Conservation (phyloP, 495 filamentous ascomycete species). For the Penicillium herquei region DNA sequence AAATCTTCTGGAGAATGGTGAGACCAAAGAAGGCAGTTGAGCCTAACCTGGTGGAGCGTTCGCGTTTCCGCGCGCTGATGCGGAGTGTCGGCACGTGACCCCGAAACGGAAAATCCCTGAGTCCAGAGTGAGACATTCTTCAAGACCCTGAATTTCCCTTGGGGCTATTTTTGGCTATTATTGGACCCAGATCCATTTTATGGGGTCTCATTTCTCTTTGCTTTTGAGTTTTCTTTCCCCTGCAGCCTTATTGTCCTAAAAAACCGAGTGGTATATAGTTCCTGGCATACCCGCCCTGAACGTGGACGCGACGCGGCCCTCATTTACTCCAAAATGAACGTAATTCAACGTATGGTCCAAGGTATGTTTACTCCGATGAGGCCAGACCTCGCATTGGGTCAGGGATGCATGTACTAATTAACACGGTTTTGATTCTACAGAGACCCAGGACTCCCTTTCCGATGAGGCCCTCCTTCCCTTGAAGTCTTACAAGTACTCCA, state of each 20-base stretch:
- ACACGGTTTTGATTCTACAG: constrained; percentile 18
- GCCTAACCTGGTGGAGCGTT: background rate
- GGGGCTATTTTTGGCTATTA: constrained; percentile 14
- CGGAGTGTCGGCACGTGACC: constrained; percentile 24
- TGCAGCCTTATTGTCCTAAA: background rate
- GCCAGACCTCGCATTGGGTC: background rate
- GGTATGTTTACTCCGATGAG: constrained; percentile 24
- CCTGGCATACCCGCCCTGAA: constrained; percentile 8
- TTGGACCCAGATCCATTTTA: background rate
- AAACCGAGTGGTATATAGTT: background rate
- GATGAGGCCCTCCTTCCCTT: constrained; percentile 77
- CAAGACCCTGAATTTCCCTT: background rate
- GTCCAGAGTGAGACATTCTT: constrained; percentile 18
- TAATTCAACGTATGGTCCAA: constrained; percentile 43
- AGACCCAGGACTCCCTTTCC: constrained; percentile 61
- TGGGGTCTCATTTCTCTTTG: background rate
- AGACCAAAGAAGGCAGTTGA: background rate
- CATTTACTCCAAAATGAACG: constrained; percentile 31
- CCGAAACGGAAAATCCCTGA: constrained; percentile 18
- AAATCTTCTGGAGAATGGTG: background rate
- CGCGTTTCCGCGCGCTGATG: constrained; percentile 20
- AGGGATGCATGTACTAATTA: constrained; percentile 16
- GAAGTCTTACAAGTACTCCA: constrained; percentile 93
- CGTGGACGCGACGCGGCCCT: constrained; percentile 15
- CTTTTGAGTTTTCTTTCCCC: constrained; percentile 4